Evolutionary conservation across 805 yeast species (phyloP).

Genomic region (Hanseniaspora clermontiae): DNA sequence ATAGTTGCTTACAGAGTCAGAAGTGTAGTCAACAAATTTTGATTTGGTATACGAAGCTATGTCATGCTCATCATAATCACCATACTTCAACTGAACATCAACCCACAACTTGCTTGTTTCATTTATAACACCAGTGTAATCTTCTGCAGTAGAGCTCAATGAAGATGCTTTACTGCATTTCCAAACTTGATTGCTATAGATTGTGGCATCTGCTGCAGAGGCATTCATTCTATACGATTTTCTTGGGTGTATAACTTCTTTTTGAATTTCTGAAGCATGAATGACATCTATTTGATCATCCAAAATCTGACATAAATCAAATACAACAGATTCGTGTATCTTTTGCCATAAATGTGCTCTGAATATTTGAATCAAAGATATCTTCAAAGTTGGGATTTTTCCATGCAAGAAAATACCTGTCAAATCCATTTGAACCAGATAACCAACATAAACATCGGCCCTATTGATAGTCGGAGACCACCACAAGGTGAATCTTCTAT

Average conservation of each 20-base stretch:
- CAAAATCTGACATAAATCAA: constrained; percentile 81
- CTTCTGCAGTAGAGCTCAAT: constrained; percentile 58
- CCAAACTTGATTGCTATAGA: constrained; percentile 71
- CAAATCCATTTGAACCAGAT: constrained; percentile 85
- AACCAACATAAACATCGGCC: constrained; percentile 96
- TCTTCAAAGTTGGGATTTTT: constrained; percentile 91
- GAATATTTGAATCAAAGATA: constrained; percentile 88
- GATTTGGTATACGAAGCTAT: constrained; percentile 87
- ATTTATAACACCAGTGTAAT: constrained; percentile 26
- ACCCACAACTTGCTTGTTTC: constrained; percentile 71
- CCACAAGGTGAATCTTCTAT: constrained; percentile 93
- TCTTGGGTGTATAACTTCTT: constrained; percentile 90
- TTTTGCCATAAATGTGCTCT: constrained; percentile 99
- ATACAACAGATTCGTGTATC: constrained; percentile 88
- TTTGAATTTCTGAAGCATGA: constrained; percentile 74
- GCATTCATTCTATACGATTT: constrained; percentile 96
- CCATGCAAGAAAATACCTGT: constrained; percentile 97
- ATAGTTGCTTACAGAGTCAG: constrained; percentile 70
- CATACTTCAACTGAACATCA: constrained; percentile 88
- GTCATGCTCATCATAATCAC: constrained; percentile 96
- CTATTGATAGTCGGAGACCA: constrained; percentile 99
- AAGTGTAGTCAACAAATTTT: constrained; percentile 82
- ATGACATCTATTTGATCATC: constrained; percentile 76
- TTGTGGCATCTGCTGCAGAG: constrained; percentile 79
- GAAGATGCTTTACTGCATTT: constrained; percentile 69